phyloP scores from a whole-genome alignment of 2,329 filamentous ascomycete genomes.

The Talaromyces amestolkiae region DNA sequence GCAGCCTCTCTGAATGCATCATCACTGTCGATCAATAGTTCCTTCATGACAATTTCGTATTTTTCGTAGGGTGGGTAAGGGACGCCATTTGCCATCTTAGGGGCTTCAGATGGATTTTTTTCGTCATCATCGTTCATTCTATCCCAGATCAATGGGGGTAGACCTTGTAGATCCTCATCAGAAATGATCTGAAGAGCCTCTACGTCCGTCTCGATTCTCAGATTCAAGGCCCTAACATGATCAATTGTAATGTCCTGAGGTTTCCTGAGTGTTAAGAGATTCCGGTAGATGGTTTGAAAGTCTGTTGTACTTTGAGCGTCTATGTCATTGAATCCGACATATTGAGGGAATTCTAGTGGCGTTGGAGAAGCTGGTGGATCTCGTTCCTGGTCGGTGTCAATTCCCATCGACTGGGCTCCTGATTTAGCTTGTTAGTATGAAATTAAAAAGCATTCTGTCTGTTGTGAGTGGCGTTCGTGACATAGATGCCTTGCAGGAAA shows the following conservation, averaged over 20 bases:
- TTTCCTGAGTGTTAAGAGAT: conserved; percentile 44
- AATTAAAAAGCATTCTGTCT: neutral
- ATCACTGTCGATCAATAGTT: conserved; percentile 56
- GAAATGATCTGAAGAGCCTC: conserved; percentile 37
- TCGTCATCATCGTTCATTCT: conserved; percentile 2
- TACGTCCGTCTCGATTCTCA: conserved; percentile 39
- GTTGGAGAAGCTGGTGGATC: conserved; percentile 50
- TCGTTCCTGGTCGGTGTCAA: conserved; percentile 44
- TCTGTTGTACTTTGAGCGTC: conserved; percentile 34
- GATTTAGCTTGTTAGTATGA: conserved; percentile 1
- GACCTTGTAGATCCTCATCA: conserved; percentile 31
- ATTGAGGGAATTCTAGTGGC: conserved; percentile 53
- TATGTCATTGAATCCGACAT: conserved; percentile 39
- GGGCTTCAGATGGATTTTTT: conserved; percentile 25
- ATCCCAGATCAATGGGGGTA: conserved; percentile 42
- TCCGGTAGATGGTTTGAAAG: conserved; percentile 40
- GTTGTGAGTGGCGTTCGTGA: neutral
- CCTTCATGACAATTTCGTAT: conserved; percentile 49
- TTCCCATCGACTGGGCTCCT: conserved; percentile 34
- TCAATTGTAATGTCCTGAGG: conserved; percentile 42
- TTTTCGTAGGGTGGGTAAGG: conserved; percentile 48
- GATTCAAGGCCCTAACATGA: conserved; percentile 42
- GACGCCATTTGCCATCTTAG: conserved; percentile 49
- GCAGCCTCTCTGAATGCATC: conserved; percentile 58
- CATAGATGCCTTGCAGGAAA: neutral